Evolutionary conservation across 257 asterid species (phyloP).

Genomic region (Nicotiana sylvestris): DNA sequence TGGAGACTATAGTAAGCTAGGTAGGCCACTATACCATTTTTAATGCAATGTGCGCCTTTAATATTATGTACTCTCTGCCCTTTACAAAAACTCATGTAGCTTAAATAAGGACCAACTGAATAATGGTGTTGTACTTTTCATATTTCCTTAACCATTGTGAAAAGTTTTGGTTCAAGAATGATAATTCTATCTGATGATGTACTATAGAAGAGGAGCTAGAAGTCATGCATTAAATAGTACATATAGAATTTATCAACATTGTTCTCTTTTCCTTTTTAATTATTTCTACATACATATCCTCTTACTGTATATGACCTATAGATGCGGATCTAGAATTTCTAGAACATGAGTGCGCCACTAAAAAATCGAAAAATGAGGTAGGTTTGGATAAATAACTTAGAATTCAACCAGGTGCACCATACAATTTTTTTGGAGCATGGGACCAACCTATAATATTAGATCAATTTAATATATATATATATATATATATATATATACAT

Average conservation of each 20-base stretch:
- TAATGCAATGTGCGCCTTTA: not conserved
- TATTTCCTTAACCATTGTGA: not conserved
- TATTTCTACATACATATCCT: not conserved
- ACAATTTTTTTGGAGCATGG: too few relatives aligned
- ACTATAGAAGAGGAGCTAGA: not conserved
- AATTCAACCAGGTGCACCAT: too few relatives aligned
- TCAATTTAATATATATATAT: too few relatives aligned
- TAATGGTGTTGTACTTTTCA: not conserved
- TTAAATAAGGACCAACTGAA: conserved; percentile 7
- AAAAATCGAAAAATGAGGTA: too few relatives aligned
- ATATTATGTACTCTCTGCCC: not conserved
- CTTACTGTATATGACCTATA: not conserved
- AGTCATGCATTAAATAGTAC: not conserved
- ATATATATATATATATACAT: too few relatives aligned
- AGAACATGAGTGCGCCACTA: too few relatives aligned
- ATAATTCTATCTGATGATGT: not conserved
- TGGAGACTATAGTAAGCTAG: not conserved
- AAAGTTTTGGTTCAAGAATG: not conserved
- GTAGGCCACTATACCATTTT: not conserved
- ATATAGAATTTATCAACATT: not conserved
- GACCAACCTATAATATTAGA: too few relatives aligned
- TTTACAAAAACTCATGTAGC: conserved; percentile 9
- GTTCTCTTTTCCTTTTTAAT: not conserved
- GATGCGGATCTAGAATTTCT: too few relatives aligned
- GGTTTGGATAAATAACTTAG: too few relatives aligned